Base-by-base conservation (phyloP, 495 filamentous ascomycete species). In the Xylaria bambusicola region DNA sequence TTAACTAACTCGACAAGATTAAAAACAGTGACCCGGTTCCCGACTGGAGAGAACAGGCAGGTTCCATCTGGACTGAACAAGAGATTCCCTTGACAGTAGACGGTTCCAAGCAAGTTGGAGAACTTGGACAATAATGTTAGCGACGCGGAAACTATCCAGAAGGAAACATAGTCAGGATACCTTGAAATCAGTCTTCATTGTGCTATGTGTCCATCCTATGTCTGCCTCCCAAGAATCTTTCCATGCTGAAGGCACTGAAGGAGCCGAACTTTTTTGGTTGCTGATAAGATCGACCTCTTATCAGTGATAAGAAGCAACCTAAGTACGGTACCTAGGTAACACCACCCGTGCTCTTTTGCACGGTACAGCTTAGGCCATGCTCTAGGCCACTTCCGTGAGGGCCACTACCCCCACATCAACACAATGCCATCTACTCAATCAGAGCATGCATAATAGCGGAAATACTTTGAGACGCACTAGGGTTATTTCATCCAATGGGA, bases 51-150 rank as follows among this genome's bases (percentile, higher is more conserved):
- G 62, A 94, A 88, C 45, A 98, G 82, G 74, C 90, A 92, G 63
- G 89, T 93, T 64, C 94, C 94, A 85, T 98, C 94, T 64, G 92
- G 93, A 66, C 90, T 95, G 80, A 97, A 98, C 65, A 96, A 83
- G 59, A 98, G 84, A 72, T 97, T 98, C 74, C 95, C 94, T 81
- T 89, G 90, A 77, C 91, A 89, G 80, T 97, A 98, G 65, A 98
- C 94, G 64, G 93, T 98, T 61, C 94, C 95, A 65, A 98, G 84
- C 65, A 97, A 80, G 71, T 96, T 96, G 72, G 90, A 94, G 77
- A 96, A 97, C 90, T 95, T 41, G 2, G 35, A 21, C 13, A 62
- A 40, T 23, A 0, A 3, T 20, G 41, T 60, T 4, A 58, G 26
- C 26, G 26, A 35, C 7, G 21, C 35, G 1, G 7, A 6, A 1